Percentiles rank a stretch among this genome's conserved stretches.
phyloP scores from a whole-genome alignment of 2,329 filamentous ascomycete genomes.

The Penicillium freii region DNA sequence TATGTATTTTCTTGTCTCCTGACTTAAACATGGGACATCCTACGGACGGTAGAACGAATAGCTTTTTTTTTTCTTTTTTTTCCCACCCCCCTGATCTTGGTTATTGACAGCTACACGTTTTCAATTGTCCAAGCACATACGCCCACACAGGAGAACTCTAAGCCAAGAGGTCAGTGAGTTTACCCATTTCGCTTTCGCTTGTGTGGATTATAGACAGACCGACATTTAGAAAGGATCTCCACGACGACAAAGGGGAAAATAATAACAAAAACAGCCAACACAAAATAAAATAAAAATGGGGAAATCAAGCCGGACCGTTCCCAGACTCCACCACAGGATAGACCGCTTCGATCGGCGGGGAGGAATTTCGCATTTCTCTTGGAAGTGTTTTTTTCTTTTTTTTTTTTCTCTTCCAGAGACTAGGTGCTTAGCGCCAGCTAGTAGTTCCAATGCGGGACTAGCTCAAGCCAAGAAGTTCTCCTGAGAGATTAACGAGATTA shows the following conservation, averaged over 20 bases:
- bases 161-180: neutral
- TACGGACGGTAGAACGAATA: neutral
- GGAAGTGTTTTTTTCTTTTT: neutral
- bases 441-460: conserved; percentile 1
- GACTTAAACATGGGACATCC: neutral
- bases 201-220: conserved; percentile 9
- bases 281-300: conserved; percentile 3
- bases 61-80: neutral
- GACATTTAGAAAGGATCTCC: conserved; percentile 6
- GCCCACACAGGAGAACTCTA: neutral
- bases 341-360: conserved; percentile 25
- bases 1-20: neutral
- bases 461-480: neutral
- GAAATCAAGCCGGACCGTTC: conserved; percentile 24
- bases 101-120: neutral
- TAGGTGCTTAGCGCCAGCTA: neutral
- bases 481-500: conserved; percentile 9
- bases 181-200: neutral
- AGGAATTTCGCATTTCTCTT: conserved; percentile 1
- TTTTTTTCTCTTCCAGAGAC: neutral
- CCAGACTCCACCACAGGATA: conserved; percentile 19
- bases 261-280: neutral
- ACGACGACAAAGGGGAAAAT: neutral
- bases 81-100: neutral
- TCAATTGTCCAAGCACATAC: neutral